These are phyloP conservation scores for Casuarina glauca DNA, from an alignment of 306 rosid species.

Conservation along the genomic window DNA sequence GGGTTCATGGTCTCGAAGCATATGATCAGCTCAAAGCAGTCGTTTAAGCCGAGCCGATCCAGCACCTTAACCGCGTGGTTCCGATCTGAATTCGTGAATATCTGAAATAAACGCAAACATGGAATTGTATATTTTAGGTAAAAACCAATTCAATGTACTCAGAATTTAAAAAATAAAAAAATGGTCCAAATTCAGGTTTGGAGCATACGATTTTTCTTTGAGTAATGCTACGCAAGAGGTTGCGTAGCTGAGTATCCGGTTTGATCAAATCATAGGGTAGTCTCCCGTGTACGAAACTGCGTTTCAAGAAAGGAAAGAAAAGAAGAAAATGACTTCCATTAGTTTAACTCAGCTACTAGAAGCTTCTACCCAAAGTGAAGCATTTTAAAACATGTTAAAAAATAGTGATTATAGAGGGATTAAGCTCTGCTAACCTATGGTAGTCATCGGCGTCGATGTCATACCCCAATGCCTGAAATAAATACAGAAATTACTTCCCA, in stretches of 20 bases:
- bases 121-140: background rate
- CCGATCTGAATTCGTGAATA: conserved; percentile 82
- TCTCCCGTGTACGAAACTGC: conserved; percentile 88
- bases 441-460: conserved; percentile 74
- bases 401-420: background rate
- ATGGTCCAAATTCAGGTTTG: no score
- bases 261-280: conserved; percentile 73
- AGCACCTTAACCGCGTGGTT: conserved; percentile 62
- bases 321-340: background rate
- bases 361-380: background rate
- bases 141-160: background rate
- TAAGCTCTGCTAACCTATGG: conserved; percentile 46
- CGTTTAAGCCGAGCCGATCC: conserved; percentile 57
- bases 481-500: background rate
- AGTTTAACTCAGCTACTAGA: background rate
- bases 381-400: background rate
- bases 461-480: conserved; percentile 63
- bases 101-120: conserved; percentile 31
- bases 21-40: conserved; percentile 70
- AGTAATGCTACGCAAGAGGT: conserved; percentile 50
- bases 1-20: conserved; percentile 94
- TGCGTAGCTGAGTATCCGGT: conserved; percentile 61
- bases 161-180: background rate
- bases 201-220: conserved; percentile 69
- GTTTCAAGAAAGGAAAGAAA: background rate